Conservation (phyloP, 495 filamentous ascomycete species). For the Tuber brumale region DNA sequence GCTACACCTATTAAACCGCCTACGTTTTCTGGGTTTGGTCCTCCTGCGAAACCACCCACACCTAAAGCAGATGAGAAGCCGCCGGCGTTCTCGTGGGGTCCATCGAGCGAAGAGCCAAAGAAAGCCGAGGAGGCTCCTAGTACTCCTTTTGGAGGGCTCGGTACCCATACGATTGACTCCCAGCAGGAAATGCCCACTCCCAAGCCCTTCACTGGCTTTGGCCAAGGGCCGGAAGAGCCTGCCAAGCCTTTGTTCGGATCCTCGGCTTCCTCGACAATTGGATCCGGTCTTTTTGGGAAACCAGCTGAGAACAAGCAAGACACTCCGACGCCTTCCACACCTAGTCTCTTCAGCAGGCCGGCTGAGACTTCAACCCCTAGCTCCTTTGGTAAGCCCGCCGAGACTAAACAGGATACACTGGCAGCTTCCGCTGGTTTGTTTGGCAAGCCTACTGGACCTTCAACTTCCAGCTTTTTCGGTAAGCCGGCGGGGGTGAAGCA, state of each 20-base stretch:
- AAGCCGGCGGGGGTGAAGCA: not conserved
- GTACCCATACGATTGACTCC: slow-evolving; percentile 8
- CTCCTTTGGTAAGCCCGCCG: slow-evolving; percentile 2
- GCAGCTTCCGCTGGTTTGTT: not conserved
- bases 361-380: not conserved
- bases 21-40: slow-evolving; percentile 28
- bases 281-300: slow-evolving; percentile 8
- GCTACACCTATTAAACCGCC: slow-evolving; percentile 6
- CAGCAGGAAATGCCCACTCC: slow-evolving; percentile 8
- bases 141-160: slow-evolving; percentile 29
- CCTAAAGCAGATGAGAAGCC: slow-evolving; percentile 13
- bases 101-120: slow-evolving; percentile 21
- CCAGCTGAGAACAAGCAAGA: slow-evolving; percentile 25
- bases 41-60: not conserved
- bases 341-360: not conserved
- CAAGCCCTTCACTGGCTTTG: slow-evolving; percentile 9
- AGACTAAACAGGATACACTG: not conserved
- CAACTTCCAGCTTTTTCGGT: not conserved
- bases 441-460: not conserved
- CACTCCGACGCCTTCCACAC: not conserved
- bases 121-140: slow-evolving; percentile 21
- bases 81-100: slow-evolving; percentile 7
- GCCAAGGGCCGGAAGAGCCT: slow-evolving; percentile 9
- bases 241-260: slow-evolving; percentile 24
- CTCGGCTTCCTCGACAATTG: slow-evolving; percentile 1